phyloP scores from a whole-genome alignment of 345 rosid genomes.

The Eucalyptus marginata region DNA sequence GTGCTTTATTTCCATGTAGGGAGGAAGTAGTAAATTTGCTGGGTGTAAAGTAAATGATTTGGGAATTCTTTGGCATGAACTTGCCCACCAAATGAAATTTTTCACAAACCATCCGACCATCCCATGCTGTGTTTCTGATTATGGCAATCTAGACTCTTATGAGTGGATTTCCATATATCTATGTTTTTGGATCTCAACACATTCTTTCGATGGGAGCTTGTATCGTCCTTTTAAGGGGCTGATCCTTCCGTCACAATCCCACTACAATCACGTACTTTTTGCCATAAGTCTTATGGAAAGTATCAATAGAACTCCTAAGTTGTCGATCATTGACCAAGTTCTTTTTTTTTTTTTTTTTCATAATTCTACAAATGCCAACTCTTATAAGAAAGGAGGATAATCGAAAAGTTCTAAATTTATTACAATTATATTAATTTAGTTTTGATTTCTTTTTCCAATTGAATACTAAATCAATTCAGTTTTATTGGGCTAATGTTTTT shows the following conservation, averaged over 20 bases:
- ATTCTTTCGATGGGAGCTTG: neutral
- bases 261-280: no score
- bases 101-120: neutral
- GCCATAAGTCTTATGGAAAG: neutral
- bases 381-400: fast-evolving
- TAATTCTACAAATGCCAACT: neutral
- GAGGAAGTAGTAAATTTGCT: neutral
- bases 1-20: neutral
- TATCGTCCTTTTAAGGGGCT: neutral
- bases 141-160: neutral
- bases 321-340: neutral
- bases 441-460: no score
- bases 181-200: neutral
- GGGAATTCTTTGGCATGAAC: neutral
- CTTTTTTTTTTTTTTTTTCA: no score
- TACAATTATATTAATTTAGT: fast-evolving
- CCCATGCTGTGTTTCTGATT: neutral
- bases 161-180: neutral
- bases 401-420: fast-evolving
- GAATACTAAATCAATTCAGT: no score
- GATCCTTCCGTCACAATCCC: neutral
- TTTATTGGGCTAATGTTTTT: no score
- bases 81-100: neutral
- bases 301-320: neutral
- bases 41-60: neutral